Percentiles rank a stretch among this genome's conserved stretches.
These are phyloP conservation scores for Clausena lansium DNA, from an alignment of 345 rosid species.

Conservation along the genomic window DNA sequence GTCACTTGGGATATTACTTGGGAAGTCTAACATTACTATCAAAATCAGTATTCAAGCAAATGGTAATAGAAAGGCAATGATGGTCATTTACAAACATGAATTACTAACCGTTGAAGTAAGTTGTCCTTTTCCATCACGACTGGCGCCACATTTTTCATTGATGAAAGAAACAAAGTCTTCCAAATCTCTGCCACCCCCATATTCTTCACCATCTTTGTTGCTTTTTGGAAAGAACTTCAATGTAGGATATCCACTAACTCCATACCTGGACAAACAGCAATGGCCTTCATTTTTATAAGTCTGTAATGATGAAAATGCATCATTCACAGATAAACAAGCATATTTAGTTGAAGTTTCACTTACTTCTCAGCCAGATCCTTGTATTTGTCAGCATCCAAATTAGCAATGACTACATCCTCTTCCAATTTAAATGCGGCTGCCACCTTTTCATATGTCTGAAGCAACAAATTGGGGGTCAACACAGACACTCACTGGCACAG, in stretches of 20 bases:
- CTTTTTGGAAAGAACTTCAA: constrained; percentile 84
- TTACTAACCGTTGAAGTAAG: constrained; percentile 69
- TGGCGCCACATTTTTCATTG: constrained; percentile 78
- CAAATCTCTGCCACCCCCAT: constrained; percentile 85
- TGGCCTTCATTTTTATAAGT: neutral
- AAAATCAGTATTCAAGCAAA: neutral
- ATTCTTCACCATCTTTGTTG: constrained; percentile 94
- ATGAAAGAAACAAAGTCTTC: constrained; percentile 87
- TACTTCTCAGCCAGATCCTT: constrained; percentile 80
- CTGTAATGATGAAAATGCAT: neutral
- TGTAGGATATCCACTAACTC: constrained; percentile 91
- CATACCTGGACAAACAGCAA: constrained; percentile 48
- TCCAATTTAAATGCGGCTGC: constrained; percentile 78
- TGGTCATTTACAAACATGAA: neutral
- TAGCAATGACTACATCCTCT: constrained; percentile 83
- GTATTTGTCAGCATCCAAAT: constrained; percentile 87
- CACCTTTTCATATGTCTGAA: constrained; percentile 83
- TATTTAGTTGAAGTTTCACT: constrained; percentile 17
- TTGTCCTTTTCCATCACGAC: constrained; percentile 86
- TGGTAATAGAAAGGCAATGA: neutral
- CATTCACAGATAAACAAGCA: neutral
- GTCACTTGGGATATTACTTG: neutral
- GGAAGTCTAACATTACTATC: neutral
- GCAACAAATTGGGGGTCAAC: constrained; percentile 3
- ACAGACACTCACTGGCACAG: neutral